These are phyloP conservation scores for Camellia oleifera DNA, from an alignment of 179 eudicot genomes.

Conservation along the genomic window DNA sequence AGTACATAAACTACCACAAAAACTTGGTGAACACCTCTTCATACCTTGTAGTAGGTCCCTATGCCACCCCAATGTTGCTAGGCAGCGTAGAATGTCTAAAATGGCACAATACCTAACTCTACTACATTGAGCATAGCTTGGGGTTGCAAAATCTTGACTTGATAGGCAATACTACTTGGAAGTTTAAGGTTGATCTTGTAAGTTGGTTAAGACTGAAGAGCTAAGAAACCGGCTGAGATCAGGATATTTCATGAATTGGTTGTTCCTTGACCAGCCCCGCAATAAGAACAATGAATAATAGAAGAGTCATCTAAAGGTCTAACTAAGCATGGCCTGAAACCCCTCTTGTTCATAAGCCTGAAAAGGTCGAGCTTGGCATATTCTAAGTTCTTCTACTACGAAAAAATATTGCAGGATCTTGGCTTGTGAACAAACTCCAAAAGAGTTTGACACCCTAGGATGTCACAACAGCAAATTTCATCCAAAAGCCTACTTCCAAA, in stretches of 20 bases:
- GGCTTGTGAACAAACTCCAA: neutral
- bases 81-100: neutral
- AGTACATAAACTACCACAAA: neutral
- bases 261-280: neutral
- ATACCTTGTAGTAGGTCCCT: neutral
- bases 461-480: neutral
- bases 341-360: neutral
- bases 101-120: neutral
- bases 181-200: neutral
- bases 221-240: neutral
- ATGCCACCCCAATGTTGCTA: neutral
- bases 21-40: too few relatives aligned
- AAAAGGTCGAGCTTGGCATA: neutral
- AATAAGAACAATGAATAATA: neutral
- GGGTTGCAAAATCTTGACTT: neutral
- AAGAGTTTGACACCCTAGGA: neutral
- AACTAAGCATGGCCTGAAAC: neutral
- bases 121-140: neutral
- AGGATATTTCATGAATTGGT: neutral
- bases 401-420: neutral
- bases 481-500: neutral
- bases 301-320: neutral
- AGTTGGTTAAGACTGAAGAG: neutral
- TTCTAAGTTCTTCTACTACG: neutral
- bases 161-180: neutral